A percentile compares a stretch with the other conserved stretches of the same genome.
Conservation (phyloP, 202 grass and related monocot genomes). For the Elaeis oleifera region DNA sequence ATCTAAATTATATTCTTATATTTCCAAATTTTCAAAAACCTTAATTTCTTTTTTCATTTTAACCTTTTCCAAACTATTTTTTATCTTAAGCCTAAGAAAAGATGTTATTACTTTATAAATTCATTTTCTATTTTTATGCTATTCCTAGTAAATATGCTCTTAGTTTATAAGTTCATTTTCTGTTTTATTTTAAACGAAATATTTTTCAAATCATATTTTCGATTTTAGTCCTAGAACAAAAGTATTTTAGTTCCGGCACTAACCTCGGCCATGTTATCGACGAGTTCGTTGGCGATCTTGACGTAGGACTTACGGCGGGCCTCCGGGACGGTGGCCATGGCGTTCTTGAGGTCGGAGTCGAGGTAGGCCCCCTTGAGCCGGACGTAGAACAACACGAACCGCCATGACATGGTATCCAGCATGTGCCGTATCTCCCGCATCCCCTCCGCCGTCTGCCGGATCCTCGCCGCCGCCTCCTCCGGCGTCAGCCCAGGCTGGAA, state of each 20-base stretch:
- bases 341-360: conserved; percentile 75
- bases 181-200: too few relatives aligned
- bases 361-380: conserved; percentile 75
- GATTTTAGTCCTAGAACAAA: too few relatives aligned
- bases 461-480: conserved; percentile 71
- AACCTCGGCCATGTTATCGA: conserved; percentile 84
- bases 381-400: conserved; percentile 70
- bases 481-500: conserved; percentile 54
- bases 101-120: too few relatives aligned
- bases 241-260: not conserved
- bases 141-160: too few relatives aligned
- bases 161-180: too few relatives aligned
- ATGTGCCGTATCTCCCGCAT: conserved; percentile 73
- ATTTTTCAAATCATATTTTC: too few relatives aligned
- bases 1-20: too few relatives aligned
- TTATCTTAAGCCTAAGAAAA: too few relatives aligned
- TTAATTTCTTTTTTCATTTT: too few relatives aligned
- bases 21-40: too few relatives aligned
- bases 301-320: conserved; percentile 58
- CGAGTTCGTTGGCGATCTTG: conserved; percentile 69
- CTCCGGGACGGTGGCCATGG: conserved; percentile 46
- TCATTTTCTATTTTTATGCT: too few relatives aligned
- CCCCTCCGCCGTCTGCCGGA: conserved; percentile 76
- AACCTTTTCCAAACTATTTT: too few relatives aligned
- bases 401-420: conserved; percentile 95